A percentile compares a stretch with the other conserved stretches of the same genome.
Evolutionary conservation across 352 stramenopile species (phyloP).

Genomic region (Poterioochromonas sp.): DNA sequence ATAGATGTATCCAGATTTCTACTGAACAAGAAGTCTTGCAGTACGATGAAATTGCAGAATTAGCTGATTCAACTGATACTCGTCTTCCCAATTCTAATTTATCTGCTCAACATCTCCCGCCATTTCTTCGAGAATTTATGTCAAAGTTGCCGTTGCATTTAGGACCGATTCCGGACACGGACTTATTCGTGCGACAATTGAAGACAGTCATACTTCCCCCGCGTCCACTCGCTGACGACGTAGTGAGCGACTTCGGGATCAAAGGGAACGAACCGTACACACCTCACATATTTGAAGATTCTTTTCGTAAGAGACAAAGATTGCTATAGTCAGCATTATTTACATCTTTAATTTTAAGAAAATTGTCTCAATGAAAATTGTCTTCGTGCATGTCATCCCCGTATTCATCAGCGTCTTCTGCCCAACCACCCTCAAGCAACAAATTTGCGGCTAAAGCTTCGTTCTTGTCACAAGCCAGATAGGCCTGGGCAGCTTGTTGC

Average conservation of each 20-base stretch:
- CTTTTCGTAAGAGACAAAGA: slow-evolving; percentile 37
- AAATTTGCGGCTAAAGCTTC: slow-evolving; percentile 96
- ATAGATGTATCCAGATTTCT: not conserved
- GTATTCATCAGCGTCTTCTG: slow-evolving; percentile 41
- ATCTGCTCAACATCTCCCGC: no score
- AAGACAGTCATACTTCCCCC: not conserved
- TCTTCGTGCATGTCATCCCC: slow-evolving; percentile 16
- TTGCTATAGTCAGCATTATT: no score
- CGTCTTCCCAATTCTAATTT: no score
- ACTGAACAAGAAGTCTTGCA: not conserved
- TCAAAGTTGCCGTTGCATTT: not conserved
- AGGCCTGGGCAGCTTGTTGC: slow-evolving; percentile 87
- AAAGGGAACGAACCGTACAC: no score
- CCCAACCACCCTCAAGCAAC: slow-evolving; percentile 77
- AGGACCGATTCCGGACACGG: not conserved
- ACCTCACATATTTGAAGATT: slow-evolving; percentile 20
- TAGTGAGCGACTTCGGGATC: no score
- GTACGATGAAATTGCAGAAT: no score
- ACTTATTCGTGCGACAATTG: not conserved
- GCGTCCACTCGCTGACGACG: not conserved
- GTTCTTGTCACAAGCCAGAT: slow-evolving; percentile 98
- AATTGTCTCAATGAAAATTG: no score
- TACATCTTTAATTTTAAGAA: no score
- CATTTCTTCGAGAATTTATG: not conserved
- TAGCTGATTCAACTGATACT: no score